Percentiles rank a stretch among this genome's conserved stretches.
Evolutionary conservation across 1,139 yeast species (phyloP).

Genomic region (Pichia sp.): DNA sequence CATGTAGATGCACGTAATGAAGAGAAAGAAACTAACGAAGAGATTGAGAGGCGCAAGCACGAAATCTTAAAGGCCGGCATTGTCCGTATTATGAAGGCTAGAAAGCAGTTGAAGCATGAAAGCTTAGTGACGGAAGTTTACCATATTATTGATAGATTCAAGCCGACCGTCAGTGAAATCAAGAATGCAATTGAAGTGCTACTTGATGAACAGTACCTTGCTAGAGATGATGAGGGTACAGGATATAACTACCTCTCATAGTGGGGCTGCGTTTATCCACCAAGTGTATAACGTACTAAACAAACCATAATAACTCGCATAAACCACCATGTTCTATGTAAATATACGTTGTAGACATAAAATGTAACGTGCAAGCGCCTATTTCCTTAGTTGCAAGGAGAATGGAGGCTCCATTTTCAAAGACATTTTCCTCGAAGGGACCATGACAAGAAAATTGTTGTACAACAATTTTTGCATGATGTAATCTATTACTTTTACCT

Average conservation of each 20-base stretch:
- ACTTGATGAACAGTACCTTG: constrained; percentile 80
- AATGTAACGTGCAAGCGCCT: too few relatives aligned
- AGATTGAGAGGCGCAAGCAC: constrained; percentile 81
- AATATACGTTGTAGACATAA: too few relatives aligned
- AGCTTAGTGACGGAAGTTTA: constrained; percentile 83
- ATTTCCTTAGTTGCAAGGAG: too few relatives aligned
- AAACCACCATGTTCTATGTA: too few relatives aligned
- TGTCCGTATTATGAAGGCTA: constrained; percentile 94
- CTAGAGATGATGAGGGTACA: constrained; percentile 62
- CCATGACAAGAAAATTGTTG: too few relatives aligned
- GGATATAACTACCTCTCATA: constrained; percentile 72
- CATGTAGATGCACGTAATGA: constrained; percentile 64
- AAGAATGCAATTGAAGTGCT: constrained; percentile 80
- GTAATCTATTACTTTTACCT: too few relatives aligned
- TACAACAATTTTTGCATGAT: too few relatives aligned
- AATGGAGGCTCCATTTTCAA: too few relatives aligned
- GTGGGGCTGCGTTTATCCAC: too few relatives aligned
- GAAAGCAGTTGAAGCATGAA: constrained; percentile 73
- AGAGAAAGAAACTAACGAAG: constrained; percentile 74
- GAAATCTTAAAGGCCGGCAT: constrained; percentile 86
- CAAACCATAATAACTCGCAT: too few relatives aligned
- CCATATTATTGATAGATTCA: constrained; percentile 80
- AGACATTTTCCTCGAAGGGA: too few relatives aligned
- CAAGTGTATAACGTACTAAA: too few relatives aligned
- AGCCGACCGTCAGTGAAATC: constrained; percentile 78